Evolutionary conservation across 192 early-diverging fungal genomes (phyloP).

Genomic region (Backusella morwellensis): DNA sequence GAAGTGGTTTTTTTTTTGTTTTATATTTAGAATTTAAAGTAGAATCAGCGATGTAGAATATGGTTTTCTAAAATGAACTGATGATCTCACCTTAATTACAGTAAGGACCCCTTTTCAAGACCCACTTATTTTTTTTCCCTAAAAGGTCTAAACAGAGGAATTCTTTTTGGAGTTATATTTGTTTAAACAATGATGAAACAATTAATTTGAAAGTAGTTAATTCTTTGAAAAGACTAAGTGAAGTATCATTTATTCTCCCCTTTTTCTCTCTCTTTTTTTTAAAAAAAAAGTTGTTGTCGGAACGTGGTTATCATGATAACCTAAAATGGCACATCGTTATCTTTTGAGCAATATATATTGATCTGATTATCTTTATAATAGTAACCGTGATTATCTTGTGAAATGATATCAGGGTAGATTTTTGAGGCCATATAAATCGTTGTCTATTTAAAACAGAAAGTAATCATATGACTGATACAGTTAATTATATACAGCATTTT

Average conservation of each 20-base stretch:
- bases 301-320: background rate
- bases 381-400: background rate
- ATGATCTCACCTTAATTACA: background rate
- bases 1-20: background rate
- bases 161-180: background rate
- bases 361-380: slow-evolving; percentile 6
- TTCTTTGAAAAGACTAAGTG: background rate
- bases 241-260: background rate
- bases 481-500: background rate
- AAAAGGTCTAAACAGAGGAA: background rate
- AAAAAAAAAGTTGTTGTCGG: background rate
- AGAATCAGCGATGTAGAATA: background rate
- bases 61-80: background rate
- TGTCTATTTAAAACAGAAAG: background rate
- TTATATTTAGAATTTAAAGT: background rate
- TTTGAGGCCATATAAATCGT: background rate
- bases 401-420: background rate
- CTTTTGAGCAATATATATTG: background rate
- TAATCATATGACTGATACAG: background rate
- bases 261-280: background rate
- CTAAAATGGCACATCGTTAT: background rate
- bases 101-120: background rate
- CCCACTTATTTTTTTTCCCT: background rate
- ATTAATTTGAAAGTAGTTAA: background rate
- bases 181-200: background rate